phyloP scores from a whole-genome alignment of 2,329 filamentous ascomycete genomes.

The Chlorencoelia australis region DNA sequence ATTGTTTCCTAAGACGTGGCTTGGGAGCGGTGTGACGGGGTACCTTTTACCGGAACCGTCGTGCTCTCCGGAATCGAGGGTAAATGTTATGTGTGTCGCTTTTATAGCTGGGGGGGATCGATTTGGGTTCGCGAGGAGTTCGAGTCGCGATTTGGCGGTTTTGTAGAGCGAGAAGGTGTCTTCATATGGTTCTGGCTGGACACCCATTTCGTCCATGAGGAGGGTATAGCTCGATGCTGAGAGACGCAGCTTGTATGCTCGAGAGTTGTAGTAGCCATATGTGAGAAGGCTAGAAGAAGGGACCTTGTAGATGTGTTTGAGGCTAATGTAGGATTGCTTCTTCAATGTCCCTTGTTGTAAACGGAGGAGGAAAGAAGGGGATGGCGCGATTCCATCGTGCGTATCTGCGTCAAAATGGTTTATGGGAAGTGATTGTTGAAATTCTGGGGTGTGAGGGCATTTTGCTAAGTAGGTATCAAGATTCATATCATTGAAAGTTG shows the following conservation, averaged over 20 bases:
- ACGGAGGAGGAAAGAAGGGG: conserved; percentile 4
- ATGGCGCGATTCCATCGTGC: background rate
- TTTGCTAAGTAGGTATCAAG: conserved; percentile 7
- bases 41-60: conserved; percentile 1
- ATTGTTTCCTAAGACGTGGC: background rate
- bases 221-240: conserved; percentile 6
- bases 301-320: conserved; percentile 11
- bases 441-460: conserved; percentile 1
- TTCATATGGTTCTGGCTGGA: conserved; percentile 4
- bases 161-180: conserved; percentile 2
- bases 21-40: conserved; percentile 1
- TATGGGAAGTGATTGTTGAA: conserved; percentile 10
- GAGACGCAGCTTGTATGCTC: conserved; percentile 9
- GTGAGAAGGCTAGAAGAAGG: conserved; percentile 1
- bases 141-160: conserved; percentile 3
- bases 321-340: conserved; percentile 14
- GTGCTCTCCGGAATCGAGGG: background rate
- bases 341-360: conserved; percentile 9
- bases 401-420: conserved; percentile 4
- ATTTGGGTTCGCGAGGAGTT: background rate
- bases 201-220: conserved; percentile 6
- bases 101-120: background rate
- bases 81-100: background rate
- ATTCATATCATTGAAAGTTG: conserved; percentile 10
- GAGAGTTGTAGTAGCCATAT: conserved; percentile 2